phyloP scores from a whole-genome alignment of 208 protist species.

The Crithidia thermophila region DNA sequence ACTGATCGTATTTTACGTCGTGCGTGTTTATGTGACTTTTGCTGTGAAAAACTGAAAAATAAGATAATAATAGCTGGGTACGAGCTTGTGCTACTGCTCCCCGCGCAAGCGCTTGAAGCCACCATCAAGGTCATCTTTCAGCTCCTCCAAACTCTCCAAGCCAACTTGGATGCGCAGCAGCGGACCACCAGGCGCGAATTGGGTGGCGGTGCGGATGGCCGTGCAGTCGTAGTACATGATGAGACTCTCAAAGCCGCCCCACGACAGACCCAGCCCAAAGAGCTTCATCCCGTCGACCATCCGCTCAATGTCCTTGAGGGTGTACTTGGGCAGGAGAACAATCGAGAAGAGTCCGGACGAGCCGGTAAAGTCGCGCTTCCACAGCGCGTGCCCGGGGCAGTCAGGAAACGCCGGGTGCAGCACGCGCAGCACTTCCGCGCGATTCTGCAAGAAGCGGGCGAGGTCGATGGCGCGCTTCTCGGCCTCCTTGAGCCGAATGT shows the following conservation, averaged over 20 bases:
- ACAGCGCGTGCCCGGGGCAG: slow-evolving; percentile 33
- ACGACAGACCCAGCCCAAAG: slow-evolving; percentile 35
- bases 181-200: slow-evolving; percentile 24
- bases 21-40: background rate
- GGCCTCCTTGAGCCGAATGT: slow-evolving; percentile 33
- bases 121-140: slow-evolving; percentile 30
- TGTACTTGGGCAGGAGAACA: slow-evolving; percentile 29
- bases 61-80: background rate
- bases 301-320: slow-evolving; percentile 16
- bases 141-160: slow-evolving; percentile 26
- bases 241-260: slow-evolving; percentile 39
- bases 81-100: background rate
- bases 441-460: slow-evolving; percentile 23
- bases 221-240: slow-evolving; percentile 36
- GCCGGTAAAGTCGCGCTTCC: slow-evolving; percentile 40
- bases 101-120: slow-evolving; percentile 18
- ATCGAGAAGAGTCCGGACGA: slow-evolving; percentile 30
- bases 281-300: slow-evolving; percentile 28
- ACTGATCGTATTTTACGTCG: too few relatives aligned
- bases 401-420: slow-evolving; percentile 31
- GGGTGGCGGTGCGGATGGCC: slow-evolving; percentile 28
- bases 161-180: slow-evolving; percentile 28
- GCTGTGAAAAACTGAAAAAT: background rate
- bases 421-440: slow-evolving; percentile 28
- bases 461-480: slow-evolving; percentile 26